These are phyloP conservation scores for Globisporangium cederbergense DNA, from an alignment of 352 stramenopile species.

Conservation along the genomic window DNA sequence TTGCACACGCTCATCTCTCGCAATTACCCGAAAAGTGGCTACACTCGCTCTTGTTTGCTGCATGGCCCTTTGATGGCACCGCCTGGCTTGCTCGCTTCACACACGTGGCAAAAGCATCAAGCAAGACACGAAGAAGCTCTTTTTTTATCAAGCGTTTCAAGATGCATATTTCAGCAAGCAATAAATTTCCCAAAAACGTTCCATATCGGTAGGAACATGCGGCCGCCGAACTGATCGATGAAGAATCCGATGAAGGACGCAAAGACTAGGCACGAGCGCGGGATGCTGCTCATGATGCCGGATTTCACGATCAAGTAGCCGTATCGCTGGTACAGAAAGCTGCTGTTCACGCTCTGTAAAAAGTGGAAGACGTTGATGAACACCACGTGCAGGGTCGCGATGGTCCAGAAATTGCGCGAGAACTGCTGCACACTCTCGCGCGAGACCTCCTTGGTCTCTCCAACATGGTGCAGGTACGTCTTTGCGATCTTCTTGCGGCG, in stretches of 20 bases:
- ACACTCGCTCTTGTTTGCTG: background rate
- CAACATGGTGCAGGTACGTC: background rate
- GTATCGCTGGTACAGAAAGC: constrained; percentile 85
- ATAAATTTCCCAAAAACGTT: no score
- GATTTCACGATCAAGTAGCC: constrained; percentile 84
- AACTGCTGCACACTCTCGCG: constrained; percentile 71
- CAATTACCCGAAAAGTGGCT: background rate
- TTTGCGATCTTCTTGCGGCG: constrained; percentile 44
- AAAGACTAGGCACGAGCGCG: constrained; percentile 80
- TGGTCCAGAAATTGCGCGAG: constrained; percentile 85
- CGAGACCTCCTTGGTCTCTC: constrained; percentile 26
- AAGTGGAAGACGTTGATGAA: constrained; percentile 91
- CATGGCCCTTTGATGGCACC: background rate
- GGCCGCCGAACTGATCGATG: constrained; percentile 87
- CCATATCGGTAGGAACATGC: constrained; percentile 50
- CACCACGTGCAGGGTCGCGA: constrained; percentile 81
- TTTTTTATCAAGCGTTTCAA: no score
- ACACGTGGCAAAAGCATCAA: no score
- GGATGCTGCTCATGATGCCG: constrained; percentile 75
- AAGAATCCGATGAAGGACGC: constrained; percentile 85
- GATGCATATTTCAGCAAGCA: no score
- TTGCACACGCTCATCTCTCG: constrained; percentile 9
- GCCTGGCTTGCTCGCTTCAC: no score
- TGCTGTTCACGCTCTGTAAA: constrained; percentile 90
- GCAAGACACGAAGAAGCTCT: no score